phyloP scores from a whole-genome alignment of 1,284 basidiomycete genomes.

The Fomitopsis pinicola region DNA sequence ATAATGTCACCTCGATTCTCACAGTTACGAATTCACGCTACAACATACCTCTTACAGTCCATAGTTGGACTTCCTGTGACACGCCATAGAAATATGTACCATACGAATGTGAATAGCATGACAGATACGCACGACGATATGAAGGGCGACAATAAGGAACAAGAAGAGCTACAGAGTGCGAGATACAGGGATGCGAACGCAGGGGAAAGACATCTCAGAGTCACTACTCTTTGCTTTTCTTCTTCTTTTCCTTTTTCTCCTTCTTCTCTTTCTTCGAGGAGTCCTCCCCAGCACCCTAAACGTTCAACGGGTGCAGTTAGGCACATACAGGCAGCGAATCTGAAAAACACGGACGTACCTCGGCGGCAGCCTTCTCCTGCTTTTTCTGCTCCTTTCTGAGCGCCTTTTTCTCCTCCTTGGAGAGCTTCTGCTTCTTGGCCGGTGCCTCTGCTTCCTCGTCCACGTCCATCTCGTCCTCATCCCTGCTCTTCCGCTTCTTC shows the following conservation, averaged over 20 bases:
- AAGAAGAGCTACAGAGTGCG: neutral
- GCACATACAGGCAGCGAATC: conserved; percentile 10
- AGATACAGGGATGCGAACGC: conserved; percentile 6
- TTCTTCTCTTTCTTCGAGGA: conserved; percentile 22
- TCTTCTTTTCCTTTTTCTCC: conserved; percentile 31
- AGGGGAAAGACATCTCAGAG: neutral
- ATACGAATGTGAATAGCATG: neutral
- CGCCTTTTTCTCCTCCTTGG: conserved; percentile 81
- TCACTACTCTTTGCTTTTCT: conserved; percentile 40
- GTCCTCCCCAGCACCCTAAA: conserved; percentile 21
- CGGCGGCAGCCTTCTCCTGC: conserved; percentile 40
- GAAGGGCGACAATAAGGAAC: neutral
- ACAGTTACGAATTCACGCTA: neutral
- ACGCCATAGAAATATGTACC: neutral
- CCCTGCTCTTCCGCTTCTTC: conserved; percentile 54
- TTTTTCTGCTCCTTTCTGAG: conserved; percentile 75
- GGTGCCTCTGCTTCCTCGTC: conserved; percentile 54
- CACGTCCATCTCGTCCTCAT: conserved; percentile 44
- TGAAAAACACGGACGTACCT: conserved; percentile 23
- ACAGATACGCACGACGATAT: neutral
- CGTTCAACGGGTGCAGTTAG: conserved; percentile 1
- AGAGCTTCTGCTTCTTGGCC: conserved; percentile 68
- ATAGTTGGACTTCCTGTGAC: conserved; percentile 4
- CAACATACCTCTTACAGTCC: neutral
- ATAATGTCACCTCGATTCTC: neutral